A percentile compares a stretch with the other conserved stretches of the same genome.
These are phyloP conservation scores for Vitis riparia DNA, from an alignment of 164 flowering plant genomes.

Conservation along the genomic window DNA sequence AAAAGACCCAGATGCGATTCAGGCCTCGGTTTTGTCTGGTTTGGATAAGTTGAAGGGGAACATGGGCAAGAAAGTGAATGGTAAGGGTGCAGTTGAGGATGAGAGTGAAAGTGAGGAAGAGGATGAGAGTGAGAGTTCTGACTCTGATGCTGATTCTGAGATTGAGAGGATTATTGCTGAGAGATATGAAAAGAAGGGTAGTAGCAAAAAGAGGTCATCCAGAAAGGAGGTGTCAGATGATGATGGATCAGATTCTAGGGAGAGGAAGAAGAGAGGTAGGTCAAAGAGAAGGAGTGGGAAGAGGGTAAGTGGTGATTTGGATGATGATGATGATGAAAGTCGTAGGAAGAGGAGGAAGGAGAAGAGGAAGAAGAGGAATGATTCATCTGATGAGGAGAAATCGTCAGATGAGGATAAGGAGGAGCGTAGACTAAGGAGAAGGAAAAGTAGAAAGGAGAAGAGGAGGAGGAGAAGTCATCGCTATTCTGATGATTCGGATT, in stretches of 20 bases:
- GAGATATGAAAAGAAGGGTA: constrained; percentile 53
- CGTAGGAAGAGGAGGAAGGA: constrained; percentile 52
- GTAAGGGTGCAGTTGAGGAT: constrained; percentile 31
- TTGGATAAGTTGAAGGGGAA: constrained; percentile 62
- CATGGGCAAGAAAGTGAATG: constrained; percentile 23
- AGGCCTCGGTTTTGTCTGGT: constrained; percentile 43
- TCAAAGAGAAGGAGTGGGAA: too few relatives aligned
- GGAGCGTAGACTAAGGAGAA: constrained; percentile 17
- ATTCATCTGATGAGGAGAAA: constrained; percentile 45
- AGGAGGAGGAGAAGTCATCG: constrained; percentile 71
- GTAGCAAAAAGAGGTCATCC: constrained; percentile 26
- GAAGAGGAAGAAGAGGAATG: constrained; percentile 54
- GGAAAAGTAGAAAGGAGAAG: constrained; percentile 51
- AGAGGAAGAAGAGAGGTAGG: too few relatives aligned
- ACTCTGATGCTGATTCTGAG: constrained; percentile 82
- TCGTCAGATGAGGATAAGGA: constrained; percentile 46
- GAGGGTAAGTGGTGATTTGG: constrained; percentile 27
- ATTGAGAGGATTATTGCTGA: constrained; percentile 79
- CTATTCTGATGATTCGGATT: constrained; percentile 55
- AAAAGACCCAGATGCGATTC: constrained; percentile 52
- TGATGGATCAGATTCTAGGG: constrained; percentile 25
- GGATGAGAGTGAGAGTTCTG: constrained; percentile 75
- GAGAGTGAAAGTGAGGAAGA: constrained; percentile 58
- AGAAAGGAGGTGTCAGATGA: constrained; percentile 34
- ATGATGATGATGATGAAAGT: constrained; percentile 42